Evolutionary conservation across 2,329 filamentous ascomycete species (phyloP).

Genomic region (Fusarium sp.): DNA sequence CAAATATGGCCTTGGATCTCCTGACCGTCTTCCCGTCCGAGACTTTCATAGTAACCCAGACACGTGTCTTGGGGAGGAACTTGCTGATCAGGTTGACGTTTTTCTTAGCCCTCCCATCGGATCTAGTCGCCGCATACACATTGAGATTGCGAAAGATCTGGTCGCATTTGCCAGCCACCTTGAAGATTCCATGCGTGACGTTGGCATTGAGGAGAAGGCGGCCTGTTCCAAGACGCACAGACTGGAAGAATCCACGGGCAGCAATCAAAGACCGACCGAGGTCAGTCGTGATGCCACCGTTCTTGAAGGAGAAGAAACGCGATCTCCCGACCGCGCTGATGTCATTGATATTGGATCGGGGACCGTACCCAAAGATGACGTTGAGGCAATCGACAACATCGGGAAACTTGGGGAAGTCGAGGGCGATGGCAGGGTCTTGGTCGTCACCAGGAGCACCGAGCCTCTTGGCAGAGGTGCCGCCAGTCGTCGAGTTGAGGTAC

Average conservation of each 20-base stretch:
- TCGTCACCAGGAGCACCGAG: not conserved
- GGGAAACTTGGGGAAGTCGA: slow-evolving; percentile 61
- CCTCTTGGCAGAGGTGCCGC: slow-evolving; percentile 49
- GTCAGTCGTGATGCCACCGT: slow-evolving; percentile 39
- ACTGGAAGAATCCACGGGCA: slow-evolving; percentile 67
- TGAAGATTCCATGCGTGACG: slow-evolving; percentile 66
- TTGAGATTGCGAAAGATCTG: slow-evolving; percentile 48
- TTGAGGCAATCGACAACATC: slow-evolving; percentile 64
- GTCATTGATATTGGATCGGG: slow-evolving; percentile 51
- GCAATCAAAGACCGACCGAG: slow-evolving; percentile 53
- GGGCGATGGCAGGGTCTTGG: slow-evolving; percentile 21
- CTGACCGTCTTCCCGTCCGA: slow-evolving; percentile 48
- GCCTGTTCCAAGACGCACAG: slow-evolving; percentile 64
- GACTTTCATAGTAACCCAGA: slow-evolving; percentile 48
- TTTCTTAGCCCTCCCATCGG: slow-evolving; percentile 11
- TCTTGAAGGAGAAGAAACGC: slow-evolving; percentile 61
- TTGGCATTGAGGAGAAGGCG: slow-evolving; percentile 67
- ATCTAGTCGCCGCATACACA: slow-evolving; percentile 21
- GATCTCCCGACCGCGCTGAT: slow-evolving; percentile 58
- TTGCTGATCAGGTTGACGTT: slow-evolving; percentile 49
- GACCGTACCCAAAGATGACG: slow-evolving; percentile 61
- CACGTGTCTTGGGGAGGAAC: slow-evolving; percentile 54
- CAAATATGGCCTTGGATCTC: slow-evolving; percentile 46
- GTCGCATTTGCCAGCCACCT: slow-evolving; percentile 50
- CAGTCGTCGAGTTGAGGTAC: slow-evolving; percentile 59